Conservation (phyloP, 1,284 basidiomycete genomes). For the Fereydounia khargensis region DNA sequence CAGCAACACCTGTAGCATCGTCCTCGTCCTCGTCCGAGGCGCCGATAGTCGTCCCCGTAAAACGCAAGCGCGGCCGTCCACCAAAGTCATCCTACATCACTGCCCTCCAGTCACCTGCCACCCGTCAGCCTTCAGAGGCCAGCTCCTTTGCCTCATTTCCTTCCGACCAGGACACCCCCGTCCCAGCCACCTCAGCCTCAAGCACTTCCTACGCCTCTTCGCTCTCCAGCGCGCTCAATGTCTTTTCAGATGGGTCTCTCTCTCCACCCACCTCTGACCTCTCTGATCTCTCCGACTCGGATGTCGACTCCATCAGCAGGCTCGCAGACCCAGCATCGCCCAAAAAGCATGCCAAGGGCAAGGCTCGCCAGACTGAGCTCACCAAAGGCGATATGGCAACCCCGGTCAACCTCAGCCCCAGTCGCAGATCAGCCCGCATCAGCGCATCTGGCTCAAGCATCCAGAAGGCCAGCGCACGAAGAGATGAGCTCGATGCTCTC, state of each 20-base stretch:
- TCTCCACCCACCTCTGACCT: slow-evolving; percentile 18
- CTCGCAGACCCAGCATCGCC: background rate
- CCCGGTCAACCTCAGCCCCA: slow-evolving; percentile 13
- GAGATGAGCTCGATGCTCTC: slow-evolving; percentile 29
- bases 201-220: slow-evolving; percentile 19
- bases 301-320: background rate
- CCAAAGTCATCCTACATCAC: background rate
- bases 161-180: slow-evolving; percentile 2
- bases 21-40: background rate
- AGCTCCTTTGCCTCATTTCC: background rate
- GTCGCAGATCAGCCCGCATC: slow-evolving; percentile 27
- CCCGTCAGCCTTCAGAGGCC: no score
- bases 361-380: background rate
- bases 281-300: slow-evolving; percentile 9
- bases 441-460: slow-evolving; percentile 24
- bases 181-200: slow-evolving; percentile 4
- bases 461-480: slow-evolving; percentile 20
- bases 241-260: slow-evolving; percentile 11
- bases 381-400: background rate
- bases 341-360: background rate
- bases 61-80: slow-evolving; percentile 2
- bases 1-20: no score
- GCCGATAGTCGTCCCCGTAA: slow-evolving; percentile 13
- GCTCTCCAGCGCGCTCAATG: slow-evolving; percentile 7
- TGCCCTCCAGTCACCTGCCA: no score